Evolutionary conservation across 2,329 filamentous ascomycete species (phyloP).

Genomic region (Coniochaeta sp.): DNA sequence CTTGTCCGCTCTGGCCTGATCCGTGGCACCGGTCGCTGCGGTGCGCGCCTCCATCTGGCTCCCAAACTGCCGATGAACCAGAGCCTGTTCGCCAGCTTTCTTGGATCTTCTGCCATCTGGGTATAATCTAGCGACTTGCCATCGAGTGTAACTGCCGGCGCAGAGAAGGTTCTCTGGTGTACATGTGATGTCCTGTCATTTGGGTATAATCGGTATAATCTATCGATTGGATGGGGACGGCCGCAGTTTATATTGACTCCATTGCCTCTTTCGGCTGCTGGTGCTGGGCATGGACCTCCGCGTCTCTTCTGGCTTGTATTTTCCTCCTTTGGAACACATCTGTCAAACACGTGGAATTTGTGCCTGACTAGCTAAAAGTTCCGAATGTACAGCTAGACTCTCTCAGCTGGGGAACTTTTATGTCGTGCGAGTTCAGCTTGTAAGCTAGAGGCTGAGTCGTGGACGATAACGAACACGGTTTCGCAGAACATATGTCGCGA

Average conservation of each 20-base stretch:
- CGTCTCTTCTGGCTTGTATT: background rate
- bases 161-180: background rate
- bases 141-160: slow-evolving; percentile 3
- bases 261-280: slow-evolving; percentile 4
- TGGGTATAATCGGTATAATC: slow-evolving; percentile 7
- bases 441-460: too few relatives aligned
- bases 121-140: slow-evolving; percentile 3
- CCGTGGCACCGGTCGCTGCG: background rate
- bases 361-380: background rate
- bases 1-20: background rate
- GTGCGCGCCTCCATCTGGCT: background rate
- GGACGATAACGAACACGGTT: too few relatives aligned
- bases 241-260: slow-evolving; percentile 1
- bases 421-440: background rate
- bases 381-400: background rate
- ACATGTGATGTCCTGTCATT: slow-evolving; percentile 5
- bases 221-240: slow-evolving; percentile 5
- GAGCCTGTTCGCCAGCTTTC: slow-evolving; percentile 2
- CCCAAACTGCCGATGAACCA: slow-evolving; percentile 4
- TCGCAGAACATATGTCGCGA: too few relatives aligned
- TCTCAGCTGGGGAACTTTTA: background rate
- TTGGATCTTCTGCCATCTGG: slow-evolving; percentile 3
- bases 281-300: slow-evolving; percentile 2
- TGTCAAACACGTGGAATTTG: background rate
- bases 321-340: background rate